Percentiles rank a stretch among this genome's conserved stretches.
Evolutionary conservation across 768 basidiomycete species (phyloP).

Genomic region (Mycena filopes): DNA sequence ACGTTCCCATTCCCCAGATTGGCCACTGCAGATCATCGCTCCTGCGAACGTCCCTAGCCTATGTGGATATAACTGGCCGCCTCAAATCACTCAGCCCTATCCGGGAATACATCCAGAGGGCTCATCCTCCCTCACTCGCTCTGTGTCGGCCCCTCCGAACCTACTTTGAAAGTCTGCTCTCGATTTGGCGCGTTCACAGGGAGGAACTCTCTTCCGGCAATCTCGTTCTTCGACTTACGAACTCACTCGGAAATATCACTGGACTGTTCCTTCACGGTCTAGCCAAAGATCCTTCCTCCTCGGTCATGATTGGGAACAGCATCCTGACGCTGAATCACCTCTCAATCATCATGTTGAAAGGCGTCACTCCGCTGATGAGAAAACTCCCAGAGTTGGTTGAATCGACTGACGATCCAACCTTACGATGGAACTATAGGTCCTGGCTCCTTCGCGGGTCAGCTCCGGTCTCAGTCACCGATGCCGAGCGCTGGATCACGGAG

Average conservation of each 20-base stretch:
- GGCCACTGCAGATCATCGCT: neutral
- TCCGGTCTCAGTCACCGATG: neutral
- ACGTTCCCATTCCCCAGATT: constrained; percentile 11
- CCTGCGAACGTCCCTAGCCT: constrained; percentile 10
- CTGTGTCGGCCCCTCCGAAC: neutral
- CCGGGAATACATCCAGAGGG: constrained; percentile 3
- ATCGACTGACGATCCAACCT: neutral
- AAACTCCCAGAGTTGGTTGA: neutral
- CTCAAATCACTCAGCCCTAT: constrained; percentile 10
- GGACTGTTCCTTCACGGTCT: neutral
- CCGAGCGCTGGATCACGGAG: neutral
- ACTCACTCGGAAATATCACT: constrained; percentile 9
- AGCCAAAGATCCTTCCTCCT: neutral
- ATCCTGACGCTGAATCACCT: neutral
- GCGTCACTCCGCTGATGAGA: neutral
- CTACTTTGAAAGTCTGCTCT: constrained; percentile 2
- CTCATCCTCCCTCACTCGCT: neutral
- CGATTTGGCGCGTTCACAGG: neutral
- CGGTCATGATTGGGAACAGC: neutral
- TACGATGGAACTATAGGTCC: constrained; percentile 11
- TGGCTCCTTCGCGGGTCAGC: neutral
- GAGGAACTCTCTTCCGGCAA: neutral
- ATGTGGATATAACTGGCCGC: neutral
- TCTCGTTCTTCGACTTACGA: neutral
- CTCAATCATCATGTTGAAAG: constrained; percentile 1